Evolutionary conservation across 108 stramenopile genomes (phyloP), one percentile per base, ranked within the genome.

Genomic region (Nitzschia sp.): DNA sequence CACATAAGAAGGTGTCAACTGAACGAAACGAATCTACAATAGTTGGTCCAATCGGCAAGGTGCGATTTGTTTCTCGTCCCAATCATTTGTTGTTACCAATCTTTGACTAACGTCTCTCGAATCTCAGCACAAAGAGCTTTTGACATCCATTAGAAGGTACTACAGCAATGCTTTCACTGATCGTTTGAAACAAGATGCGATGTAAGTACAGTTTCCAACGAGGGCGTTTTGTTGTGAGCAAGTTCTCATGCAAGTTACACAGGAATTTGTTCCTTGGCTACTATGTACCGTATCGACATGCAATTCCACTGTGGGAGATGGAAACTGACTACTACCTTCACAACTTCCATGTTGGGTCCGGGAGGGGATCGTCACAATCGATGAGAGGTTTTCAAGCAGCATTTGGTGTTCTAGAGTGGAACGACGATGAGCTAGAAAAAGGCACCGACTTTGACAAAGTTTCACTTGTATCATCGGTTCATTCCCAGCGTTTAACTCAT

Each of bases 141-240:
- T 97, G 9, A 98, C 97, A 20, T 97, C 97, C 8, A 95, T 98
- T 29, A 76, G 96, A 61, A 72, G 98, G 51, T 97, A 99, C 78
- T 97, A 97, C 74, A 93, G 89, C 64, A 99, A 99, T 70, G 95
- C 97, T 41, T 98, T 98, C 67, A 97, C 96, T 0, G 98, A 99
- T 81, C 80, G 92, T 0, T 70, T 96, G 46, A 97, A 97, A 72
- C 98, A 99, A 76, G 97, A 97, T 77, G 95, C 96, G 22, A 99
- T 99, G 80, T 80, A 71, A 51, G 79, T 75, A 21, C 7, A 42
- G 42, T 25, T 10, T 43, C 12, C 9, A 43, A 43, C 43, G 43
- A 43, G 43, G 43, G 10, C 9, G 9, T 9, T 10, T 9, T 43
- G 12, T 10, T 43, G 9, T 43, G 38, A 9, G 19, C 39, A 67